phyloP scores from a whole-genome alignment of 2,329 filamentous ascomycete species.

The Colletotrichum sp. region DNA sequence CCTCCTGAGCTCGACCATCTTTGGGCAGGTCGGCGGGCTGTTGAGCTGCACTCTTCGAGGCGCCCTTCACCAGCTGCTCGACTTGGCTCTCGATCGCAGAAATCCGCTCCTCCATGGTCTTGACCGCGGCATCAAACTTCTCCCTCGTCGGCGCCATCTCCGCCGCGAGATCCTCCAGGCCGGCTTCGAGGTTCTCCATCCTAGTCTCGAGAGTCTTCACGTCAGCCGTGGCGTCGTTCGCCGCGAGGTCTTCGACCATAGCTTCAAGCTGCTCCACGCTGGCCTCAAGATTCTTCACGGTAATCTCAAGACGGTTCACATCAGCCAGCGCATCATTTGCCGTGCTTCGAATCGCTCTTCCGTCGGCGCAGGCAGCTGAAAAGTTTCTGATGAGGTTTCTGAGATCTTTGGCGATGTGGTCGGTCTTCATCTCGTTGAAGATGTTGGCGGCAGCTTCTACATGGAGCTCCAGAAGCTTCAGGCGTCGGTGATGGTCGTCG shows the following conservation, averaged over 20 bases:
- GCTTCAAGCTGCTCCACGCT: neutral
- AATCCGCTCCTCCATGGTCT: neutral
- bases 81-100: neutral
- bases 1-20: neutral
- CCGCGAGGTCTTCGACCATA: neutral
- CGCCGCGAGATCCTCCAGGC: neutral
- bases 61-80: neutral
- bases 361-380: neutral
- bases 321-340: neutral
- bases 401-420: neutral
- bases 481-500: neutral
- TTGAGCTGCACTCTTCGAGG: neutral
- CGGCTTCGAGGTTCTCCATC: neutral
- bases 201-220: neutral
- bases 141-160: neutral
- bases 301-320: neutral
- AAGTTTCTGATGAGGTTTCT: neutral
- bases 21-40: neutral
- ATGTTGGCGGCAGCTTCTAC: neutral
- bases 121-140: neutral
- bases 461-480: neutral
- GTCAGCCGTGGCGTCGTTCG: accelerated
- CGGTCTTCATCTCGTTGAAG: neutral
- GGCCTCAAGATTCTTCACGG: neutral
- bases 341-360: neutral